Evolutionary conservation across 305 asterid species (phyloP), one percentile per base, ranked within the genome.

Genomic region (Petunia hybrid): DNA sequence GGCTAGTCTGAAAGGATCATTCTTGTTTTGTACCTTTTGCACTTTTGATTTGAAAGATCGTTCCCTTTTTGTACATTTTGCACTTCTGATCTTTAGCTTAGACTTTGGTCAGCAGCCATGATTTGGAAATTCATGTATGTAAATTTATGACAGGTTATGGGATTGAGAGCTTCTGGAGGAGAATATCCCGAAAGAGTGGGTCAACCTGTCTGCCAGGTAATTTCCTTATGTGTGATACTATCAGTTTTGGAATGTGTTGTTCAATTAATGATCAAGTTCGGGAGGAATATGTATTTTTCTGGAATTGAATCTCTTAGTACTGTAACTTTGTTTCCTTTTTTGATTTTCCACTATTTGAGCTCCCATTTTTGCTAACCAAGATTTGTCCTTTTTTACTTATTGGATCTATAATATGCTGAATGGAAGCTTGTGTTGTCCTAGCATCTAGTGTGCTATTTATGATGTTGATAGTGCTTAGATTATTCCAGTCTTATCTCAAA

Each of bases 151-250:
- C 78, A 96, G 99, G 98, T 88, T 83, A 87, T 89, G 89, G 97
- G 94, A 86, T 80, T 84, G 82, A 88, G 95, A 87, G 86, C 90
- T 41, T 85, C 91, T 46, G 93, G 92, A 69, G 90, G 90, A 43
- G 97, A 89, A 77, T 89, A 88, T 82, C 98, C 99, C 0, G 97
- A 96, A 83, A 95, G 98, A 35, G 87, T 69, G 77, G 98, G 97
- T 79, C 98, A 96, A 82, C 95, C 91, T 8, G 89, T 89, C 73
- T 96, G 99, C 84, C 97, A 93, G 99, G 99, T 96, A 92, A 31
- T 12, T 70, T 41, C 40, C 59, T 43, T 51, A 38, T 8, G n/a
- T 65, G n/a, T 66, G 66, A 9, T 42, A 4, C 38, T 39, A n/a
- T 9, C 56, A 9, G 45, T 53, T 78, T 79, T 14, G 61, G 60